Percentiles rank a stretch among this genome's conserved stretches.
These are phyloP conservation scores for Yarrowia sp. DNA, from an alignment of 805 yeast genomes.

Conservation along the genomic window DNA sequence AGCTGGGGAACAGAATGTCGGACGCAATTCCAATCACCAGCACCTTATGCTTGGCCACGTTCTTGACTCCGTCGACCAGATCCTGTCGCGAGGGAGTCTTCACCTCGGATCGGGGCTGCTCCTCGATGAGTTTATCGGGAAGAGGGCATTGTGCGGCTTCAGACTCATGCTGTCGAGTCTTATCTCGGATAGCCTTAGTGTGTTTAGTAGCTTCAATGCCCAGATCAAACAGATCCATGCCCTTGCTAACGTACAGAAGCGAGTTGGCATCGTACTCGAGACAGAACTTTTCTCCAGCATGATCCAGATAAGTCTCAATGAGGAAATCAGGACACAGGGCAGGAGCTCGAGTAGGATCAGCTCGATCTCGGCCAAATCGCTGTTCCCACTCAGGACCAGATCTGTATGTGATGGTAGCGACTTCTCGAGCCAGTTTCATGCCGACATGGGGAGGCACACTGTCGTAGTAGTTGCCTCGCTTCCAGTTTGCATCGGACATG, in stretches of 20 bases:
- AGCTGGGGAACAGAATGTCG: slow-evolving; percentile 88
- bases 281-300: slow-evolving; percentile 93
- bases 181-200: slow-evolving; percentile 38
- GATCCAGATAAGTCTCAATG: slow-evolving; percentile 91
- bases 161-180: slow-evolving; percentile 25
- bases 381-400: slow-evolving; percentile 98
- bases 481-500: slow-evolving; percentile 96
- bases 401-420: slow-evolving; percentile 91
- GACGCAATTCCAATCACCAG: slow-evolving; percentile 91
- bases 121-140: slow-evolving; percentile 61
- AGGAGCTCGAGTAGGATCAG: slow-evolving; percentile 78
- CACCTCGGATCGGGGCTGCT: slow-evolving; percentile 59
- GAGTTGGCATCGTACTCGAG: slow-evolving; percentile 91
- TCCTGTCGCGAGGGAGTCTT: slow-evolving; percentile 61
- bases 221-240: slow-evolving; percentile 92
- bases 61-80: slow-evolving; percentile 67
- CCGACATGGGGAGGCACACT: slow-evolving; percentile 89
- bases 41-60: slow-evolving; percentile 67
- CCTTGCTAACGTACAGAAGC: slow-evolving; percentile 83
- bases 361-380: slow-evolving; percentile 85
- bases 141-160: slow-evolving; percentile 50
- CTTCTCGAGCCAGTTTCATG: slow-evolving; percentile 91
- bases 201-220: slow-evolving; percentile 51
- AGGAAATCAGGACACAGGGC: slow-evolving; percentile 92
- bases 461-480: slow-evolving; percentile 84